These are phyloP conservation scores for Volvox carteri DNA, from an alignment of 163 green algal genomes.

Conservation along the genomic window DNA sequence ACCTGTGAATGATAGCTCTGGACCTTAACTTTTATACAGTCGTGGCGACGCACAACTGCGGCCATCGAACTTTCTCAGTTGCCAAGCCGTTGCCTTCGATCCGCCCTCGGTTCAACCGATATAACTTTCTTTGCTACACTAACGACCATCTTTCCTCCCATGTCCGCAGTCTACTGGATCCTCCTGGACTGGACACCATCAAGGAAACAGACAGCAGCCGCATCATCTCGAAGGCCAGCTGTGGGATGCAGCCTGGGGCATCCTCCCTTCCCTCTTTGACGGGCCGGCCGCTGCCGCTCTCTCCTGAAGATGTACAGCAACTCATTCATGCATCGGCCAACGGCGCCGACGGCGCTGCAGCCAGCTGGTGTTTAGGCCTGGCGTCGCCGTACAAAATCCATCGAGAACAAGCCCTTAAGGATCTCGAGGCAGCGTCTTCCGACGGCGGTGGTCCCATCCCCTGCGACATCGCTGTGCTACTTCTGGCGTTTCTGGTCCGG, in stretches of 20 bases:
- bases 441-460: background rate
- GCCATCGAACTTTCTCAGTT: background rate
- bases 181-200: background rate
- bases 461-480: background rate
- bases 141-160: background rate
- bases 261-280: background rate
- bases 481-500: background rate
- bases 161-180: background rate
- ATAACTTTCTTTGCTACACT: no score
- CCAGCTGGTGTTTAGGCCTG: background rate
- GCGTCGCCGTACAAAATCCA: constrained; percentile 12
- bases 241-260: background rate
- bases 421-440: background rate
- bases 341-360: background rate
- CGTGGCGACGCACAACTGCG: background rate
- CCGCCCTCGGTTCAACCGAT: background rate
- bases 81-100: background rate
- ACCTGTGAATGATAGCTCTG: background rate
- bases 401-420: background rate
- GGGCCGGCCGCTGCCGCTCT: background rate
- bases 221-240: background rate
- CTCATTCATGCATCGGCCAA: background rate
- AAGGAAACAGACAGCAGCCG: background rate
- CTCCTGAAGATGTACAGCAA: background rate
- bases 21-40: background rate